Percentiles rank a stretch among this genome's conserved stretches.
These are phyloP conservation scores for Verticillium klebahnii DNA, from an alignment of 2,329 filamentous ascomycete species.

Conservation along the genomic window DNA sequence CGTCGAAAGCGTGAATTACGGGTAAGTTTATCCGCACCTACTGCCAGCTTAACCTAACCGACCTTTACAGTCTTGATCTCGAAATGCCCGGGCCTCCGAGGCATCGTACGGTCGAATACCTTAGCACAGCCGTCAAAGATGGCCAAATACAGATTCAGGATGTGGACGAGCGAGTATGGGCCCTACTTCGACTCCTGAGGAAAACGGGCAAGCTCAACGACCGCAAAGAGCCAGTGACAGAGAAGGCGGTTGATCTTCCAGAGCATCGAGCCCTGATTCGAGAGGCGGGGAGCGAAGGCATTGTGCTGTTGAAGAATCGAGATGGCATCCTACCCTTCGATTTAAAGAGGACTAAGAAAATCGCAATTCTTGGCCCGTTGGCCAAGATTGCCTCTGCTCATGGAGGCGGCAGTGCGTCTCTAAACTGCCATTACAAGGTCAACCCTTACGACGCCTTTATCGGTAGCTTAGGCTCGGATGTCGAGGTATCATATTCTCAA, in stretches of 20 bases:
- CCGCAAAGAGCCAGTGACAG: neutral
- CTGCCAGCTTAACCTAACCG: too few relatives aligned
- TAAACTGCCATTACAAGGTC: conserved; percentile 24
- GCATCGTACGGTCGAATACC: neutral
- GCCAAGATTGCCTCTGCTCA: conserved; percentile 30
- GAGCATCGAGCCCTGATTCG: conserved; percentile 2
- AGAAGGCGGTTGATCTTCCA: neutral
- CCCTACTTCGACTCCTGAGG: conserved; percentile 24
- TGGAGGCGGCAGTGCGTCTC: conserved; percentile 25
- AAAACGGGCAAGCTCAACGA: conserved; percentile 4
- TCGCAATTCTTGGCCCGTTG: conserved; percentile 45
- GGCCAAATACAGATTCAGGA: conserved; percentile 1
- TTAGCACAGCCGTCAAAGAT: neutral
- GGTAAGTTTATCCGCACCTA: conserved; percentile 11
- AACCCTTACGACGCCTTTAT: conserved; percentile 22
- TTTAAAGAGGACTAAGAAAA: neutral
- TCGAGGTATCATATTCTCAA: conserved; percentile 6
- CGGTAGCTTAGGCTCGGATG: conserved; percentile 10
- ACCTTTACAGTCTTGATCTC: conserved; percentile 14
- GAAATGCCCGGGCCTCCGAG: conserved; percentile 28
- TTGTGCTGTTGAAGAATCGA: conserved; percentile 2
- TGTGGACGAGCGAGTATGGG: conserved; percentile 15
- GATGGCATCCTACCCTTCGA: neutral
- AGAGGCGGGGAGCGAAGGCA: conserved; percentile 1
- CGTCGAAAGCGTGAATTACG: conserved; percentile 19